Evolutionary conservation across 1,284 basidiomycete genomes (phyloP).

Genomic region (Flammula alnicola): DNA sequence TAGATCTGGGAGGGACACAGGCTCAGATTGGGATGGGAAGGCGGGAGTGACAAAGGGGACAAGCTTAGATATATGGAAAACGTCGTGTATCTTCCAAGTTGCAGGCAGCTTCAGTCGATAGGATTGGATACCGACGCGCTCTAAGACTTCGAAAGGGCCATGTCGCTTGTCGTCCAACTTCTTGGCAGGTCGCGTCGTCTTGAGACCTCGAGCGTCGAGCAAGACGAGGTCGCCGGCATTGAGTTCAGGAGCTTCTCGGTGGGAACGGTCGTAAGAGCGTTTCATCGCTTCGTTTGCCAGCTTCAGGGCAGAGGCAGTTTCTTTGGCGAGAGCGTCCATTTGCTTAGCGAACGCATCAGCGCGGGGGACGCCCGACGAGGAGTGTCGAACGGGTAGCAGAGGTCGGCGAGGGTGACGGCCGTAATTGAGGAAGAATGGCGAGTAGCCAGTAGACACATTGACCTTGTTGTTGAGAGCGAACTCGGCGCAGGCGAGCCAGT

Average conservation of each 20-base stretch:
- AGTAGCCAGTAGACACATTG: slow-evolving; percentile 26
- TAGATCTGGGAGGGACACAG: background rate
- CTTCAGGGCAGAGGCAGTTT: slow-evolving; percentile 20
- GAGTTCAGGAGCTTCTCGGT: background rate
- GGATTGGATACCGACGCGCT: background rate
- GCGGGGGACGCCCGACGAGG: slow-evolving; percentile 13
- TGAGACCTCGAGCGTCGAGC: slow-evolving; percentile 15
- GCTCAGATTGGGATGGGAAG: background rate
- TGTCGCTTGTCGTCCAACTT: no score
- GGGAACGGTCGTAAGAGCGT: slow-evolving; percentile 5
- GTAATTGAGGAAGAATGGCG: slow-evolving; percentile 18
- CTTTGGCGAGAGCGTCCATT: slow-evolving; percentile 16
- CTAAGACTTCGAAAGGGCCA: no score
- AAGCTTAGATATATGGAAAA: slow-evolving; percentile 8
- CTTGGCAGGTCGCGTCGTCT: no score
- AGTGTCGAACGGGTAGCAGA: slow-evolving; percentile 1
- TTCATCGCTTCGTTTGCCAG: slow-evolving; percentile 21
- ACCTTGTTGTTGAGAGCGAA: slow-evolving; percentile 36
- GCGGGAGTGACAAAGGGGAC: background rate
- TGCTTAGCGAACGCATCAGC: slow-evolving; percentile 13
- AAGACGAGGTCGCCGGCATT: slow-evolving; percentile 14
- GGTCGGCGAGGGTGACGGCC: slow-evolving; percentile 5
- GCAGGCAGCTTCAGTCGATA: slow-evolving; percentile 4
- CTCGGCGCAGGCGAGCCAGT: slow-evolving; percentile 28
- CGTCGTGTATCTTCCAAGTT: background rate